phyloP scores from a whole-genome alignment of 176 grass and related monocot species.

The Hsuehochloa calcarea region DNA sequence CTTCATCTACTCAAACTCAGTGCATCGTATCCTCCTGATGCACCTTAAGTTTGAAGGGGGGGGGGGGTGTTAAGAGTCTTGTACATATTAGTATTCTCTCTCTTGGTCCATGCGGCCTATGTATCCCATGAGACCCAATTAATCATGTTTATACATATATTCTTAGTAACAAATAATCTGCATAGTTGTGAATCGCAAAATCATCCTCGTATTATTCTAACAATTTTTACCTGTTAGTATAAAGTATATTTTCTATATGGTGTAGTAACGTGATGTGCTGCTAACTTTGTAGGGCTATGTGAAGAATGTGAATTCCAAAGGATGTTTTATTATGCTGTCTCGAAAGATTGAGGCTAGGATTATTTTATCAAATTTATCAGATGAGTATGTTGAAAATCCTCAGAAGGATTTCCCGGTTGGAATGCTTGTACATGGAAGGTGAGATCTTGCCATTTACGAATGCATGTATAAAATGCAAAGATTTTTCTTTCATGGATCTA shows the following conservation, averaged over 20 bases:
- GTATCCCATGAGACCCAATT: too few species aligned
- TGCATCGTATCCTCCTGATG: too few species aligned
- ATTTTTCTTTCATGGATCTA: not conserved
- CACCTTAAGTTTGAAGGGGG: too few species aligned
- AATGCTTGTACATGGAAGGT: slow-evolving; percentile 88
- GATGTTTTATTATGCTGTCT: slow-evolving; percentile 94
- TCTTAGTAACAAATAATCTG: too few species aligned
- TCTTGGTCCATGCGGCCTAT: too few species aligned
- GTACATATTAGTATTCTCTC: too few species aligned
- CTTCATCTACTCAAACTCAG: too few species aligned
- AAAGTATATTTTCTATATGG: not conserved
- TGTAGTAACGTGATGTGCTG: slow-evolving; percentile 8
- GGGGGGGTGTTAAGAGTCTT: too few species aligned
- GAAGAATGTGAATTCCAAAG: slow-evolving; percentile 82
- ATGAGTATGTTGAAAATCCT: slow-evolving; percentile 82
- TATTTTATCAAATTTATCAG: slow-evolving; percentile 78
- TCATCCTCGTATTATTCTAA: too few species aligned
- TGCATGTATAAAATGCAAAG: slow-evolving; percentile 3
- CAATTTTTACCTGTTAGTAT: not conserved
- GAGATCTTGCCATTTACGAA: slow-evolving; percentile 23
- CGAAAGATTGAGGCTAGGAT: slow-evolving; percentile 75
- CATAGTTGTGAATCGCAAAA: too few species aligned
- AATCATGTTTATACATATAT: too few species aligned
- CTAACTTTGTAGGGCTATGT: slow-evolving; percentile 72
- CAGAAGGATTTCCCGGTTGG: slow-evolving; percentile 79